Evolutionary conservation across 768 basidiomycete genomes (phyloP), one percentile per base, ranked within the genome.

Genomic region (Tylopilus rubrobrunneus): DNA sequence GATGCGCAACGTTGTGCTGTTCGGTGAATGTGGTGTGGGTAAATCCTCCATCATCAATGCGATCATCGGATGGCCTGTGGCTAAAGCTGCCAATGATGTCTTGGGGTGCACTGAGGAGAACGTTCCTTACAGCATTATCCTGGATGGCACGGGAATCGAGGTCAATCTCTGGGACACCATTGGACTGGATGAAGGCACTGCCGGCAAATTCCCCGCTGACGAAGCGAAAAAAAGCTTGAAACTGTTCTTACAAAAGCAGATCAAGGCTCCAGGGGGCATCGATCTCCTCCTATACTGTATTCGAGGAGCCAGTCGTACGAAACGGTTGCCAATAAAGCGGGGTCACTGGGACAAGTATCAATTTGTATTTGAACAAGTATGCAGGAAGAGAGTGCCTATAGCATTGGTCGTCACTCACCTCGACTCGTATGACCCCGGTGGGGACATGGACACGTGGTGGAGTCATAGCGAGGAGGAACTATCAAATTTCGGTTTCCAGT

Each of bases 11-110:
- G 46, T 76, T 15, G 64, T 77, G 29, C 23, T 77, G 3, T 74
- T 76, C 33, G 62, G 64, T 51, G 62, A 66, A 57, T 60, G 62
- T 40, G 61, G 65, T 45, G 65, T 72, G 48, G 70, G 71, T 19
- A 76, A 78, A 60, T 76, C 75, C 27, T 74, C 72, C 15, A 58
- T 74, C 50, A 63, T 76, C 52, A 78, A 76, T 51, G 59, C 70
- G 60, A 48, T 76, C 41, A 52, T 56, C 7, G 68, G 66, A 27
- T 19, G 43, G 3, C 48, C 63, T 0, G 44, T 57, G 9, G 74
- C 73, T 8, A 49, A 43, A 1, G 63, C 63, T 17, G 71, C 70
- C 15, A 70, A 65, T 46, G 57, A 60, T 14, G 66, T 65, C 7
- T 29, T 55, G 0, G 71, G 69, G 27, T 67, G 66, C 44, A 74